phyloP scores from a whole-genome alignment of 495 filamentous ascomycete species.

The Copromyces sp. region DNA sequence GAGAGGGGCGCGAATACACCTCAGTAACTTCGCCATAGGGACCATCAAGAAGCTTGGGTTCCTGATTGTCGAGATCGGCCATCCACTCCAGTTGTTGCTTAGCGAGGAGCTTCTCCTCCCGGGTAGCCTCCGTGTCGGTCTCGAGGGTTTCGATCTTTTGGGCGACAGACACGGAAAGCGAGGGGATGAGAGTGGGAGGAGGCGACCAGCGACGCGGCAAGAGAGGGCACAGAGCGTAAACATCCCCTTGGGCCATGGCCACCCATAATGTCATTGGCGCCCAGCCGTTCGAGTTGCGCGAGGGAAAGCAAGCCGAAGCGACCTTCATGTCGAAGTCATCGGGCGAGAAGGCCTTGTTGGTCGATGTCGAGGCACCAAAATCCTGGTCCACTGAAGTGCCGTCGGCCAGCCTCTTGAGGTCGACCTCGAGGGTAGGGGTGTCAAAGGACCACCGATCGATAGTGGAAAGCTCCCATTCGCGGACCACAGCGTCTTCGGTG shows the following conservation, averaged over 20 bases:
- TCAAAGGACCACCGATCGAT: slow-evolving; percentile 77
- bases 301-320: slow-evolving; percentile 73
- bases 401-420: slow-evolving; percentile 72
- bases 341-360: slow-evolving; percentile 71
- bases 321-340: slow-evolving; percentile 82
- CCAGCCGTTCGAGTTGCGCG: slow-evolving; percentile 70
- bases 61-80: slow-evolving; percentile 67
- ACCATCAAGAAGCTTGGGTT: slow-evolving; percentile 44
- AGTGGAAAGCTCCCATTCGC: slow-evolving; percentile 76
- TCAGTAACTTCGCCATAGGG: slow-evolving; percentile 35
- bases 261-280: slow-evolving; percentile 87
- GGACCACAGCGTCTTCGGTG: slow-evolving; percentile 72
- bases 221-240: slow-evolving; percentile 84
- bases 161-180: slow-evolving; percentile 63
- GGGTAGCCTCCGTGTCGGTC: slow-evolving; percentile 43
- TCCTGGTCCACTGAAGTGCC: slow-evolving; percentile 67
- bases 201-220: slow-evolving; percentile 74
- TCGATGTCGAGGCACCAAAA: slow-evolving; percentile 57
- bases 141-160: slow-evolving; percentile 52
- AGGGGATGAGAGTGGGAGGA: slow-evolving; percentile 62
- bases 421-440: slow-evolving; percentile 66
- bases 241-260: slow-evolving; percentile 76
- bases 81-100: slow-evolving; percentile 75
- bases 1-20: slow-evolving; percentile 58
- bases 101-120: slow-evolving; percentile 48